Evolutionary conservation across 495 filamentous ascomycete genomes (phyloP).

Genomic region (Penicillium atrosanguineum): DNA sequence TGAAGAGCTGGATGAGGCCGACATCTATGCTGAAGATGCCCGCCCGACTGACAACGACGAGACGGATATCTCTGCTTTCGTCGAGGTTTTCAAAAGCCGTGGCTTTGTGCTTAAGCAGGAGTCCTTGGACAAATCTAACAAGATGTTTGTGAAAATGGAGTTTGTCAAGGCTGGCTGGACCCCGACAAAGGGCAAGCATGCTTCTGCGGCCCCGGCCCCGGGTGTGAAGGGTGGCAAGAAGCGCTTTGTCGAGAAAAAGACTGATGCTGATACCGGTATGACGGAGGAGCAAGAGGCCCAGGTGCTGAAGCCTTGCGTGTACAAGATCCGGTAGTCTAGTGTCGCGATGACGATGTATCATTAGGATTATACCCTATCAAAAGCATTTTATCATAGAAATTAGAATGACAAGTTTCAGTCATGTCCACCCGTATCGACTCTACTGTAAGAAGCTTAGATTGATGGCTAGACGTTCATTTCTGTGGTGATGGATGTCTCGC

Average conservation of each 20-base stretch:
- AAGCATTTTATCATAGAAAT: not conserved
- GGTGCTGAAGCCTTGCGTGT: slow-evolving; percentile 93
- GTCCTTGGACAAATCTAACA: slow-evolving; percentile 78
- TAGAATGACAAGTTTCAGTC: not conserved
- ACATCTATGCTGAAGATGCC: slow-evolving; percentile 49
- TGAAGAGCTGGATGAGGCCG: slow-evolving; percentile 44
- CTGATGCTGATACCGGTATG: slow-evolving; percentile 51
- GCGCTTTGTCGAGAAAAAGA: slow-evolving; percentile 56
- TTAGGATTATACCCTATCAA: not conserved
- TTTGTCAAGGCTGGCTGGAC: slow-evolving; percentile 74
- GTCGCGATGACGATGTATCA: not conserved
- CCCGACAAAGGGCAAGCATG: slow-evolving; percentile 69
- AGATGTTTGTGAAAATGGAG: slow-evolving; percentile 96
- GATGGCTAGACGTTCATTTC: not conserved
- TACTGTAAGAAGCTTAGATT: not conserved
- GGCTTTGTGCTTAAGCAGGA: slow-evolving; percentile 71
- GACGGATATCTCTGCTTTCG: slow-evolving; percentile 85
- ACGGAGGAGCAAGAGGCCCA: slow-evolving; percentile 56
- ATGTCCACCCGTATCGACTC: not conserved
- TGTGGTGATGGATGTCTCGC: not conserved
- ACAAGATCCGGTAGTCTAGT: slow-evolving; percentile 72
- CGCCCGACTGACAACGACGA: slow-evolving; percentile 48
- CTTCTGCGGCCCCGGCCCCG: slow-evolving; percentile 38
- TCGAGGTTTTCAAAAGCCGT: slow-evolving; percentile 71
- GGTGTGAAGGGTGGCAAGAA: slow-evolving; percentile 52